Evolutionary conservation across 2,329 filamentous ascomycete species (phyloP), one percentile per base, ranked within the genome.

Genomic region (Hawksworthiomyces lignivorus): DNA sequence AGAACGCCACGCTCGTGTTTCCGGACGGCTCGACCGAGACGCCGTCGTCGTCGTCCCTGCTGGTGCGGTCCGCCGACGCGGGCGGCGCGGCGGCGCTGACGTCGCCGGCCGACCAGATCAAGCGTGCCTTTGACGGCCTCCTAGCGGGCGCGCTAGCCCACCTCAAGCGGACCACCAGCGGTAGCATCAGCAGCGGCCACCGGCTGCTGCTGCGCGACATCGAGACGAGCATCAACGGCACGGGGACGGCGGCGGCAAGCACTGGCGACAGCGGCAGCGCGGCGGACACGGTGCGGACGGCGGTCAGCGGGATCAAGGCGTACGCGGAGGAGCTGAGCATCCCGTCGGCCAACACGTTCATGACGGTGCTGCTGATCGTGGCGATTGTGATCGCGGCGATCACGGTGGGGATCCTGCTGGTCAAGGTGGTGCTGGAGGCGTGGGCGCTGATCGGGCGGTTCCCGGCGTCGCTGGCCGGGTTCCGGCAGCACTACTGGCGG

Each of bases 401-500:
- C 50, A 82, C 85, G 32, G 84, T 95, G 19, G 80, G 85, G 20
- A 89, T 97, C 51, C 71, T 97, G 21, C 74, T 97, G 5, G 75
- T 94, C 64, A 98, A 97, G 69, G 80, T 94, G 44, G 78, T 96
- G 39, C 76, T 98, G 38, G 92, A 97, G 64, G 70, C 79, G 29
- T 96, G 90, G 87, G 84, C 88, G 14, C 69, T 96, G n/a, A 90
- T 86, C 51, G 88, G 84, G 50, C 86, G 70, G 46, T 94, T 97
- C 57, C 89, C 92, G 11, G 73, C 87, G 57, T 74, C 76, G 27
- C 74, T 97, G 44, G 69, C 78, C 14, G 82, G 84, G 34, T 97
- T 97, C 75, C 84, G 92, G 51, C 85, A 94, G 66, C 86, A 94
- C 61, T 97, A 97, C 70, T 97, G 92, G 92, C 84, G 86, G 51